Evolutionary conservation across 768 basidiomycete genomes (phyloP), one percentile per base, ranked within the genome.

Genomic region (Vararia minispora): DNA sequence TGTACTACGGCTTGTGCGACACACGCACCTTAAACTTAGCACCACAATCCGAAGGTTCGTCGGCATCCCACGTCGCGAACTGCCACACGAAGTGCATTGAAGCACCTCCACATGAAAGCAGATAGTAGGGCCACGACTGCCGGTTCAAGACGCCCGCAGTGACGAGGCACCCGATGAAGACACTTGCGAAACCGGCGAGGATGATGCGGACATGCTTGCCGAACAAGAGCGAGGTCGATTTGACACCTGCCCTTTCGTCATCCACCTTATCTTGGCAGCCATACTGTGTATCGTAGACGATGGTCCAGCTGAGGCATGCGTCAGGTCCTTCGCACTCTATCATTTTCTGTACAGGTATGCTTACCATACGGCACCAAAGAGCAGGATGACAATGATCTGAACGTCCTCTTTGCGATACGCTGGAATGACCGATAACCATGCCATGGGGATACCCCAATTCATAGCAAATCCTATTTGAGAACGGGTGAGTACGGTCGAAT

Each of bases 201-300:
- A 76, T 59, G 2, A 60, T 58, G 25, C 61, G 58, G 18, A 71
- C 61, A 22, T 58, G 50, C 11, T 54, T 49, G 14, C 68, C 72
- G 52, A 78, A 78, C n/a, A 76, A 63, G 11, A 78, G 55, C 0
- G 76, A 75, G 32, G 74, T 78, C 2, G 74, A 76, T 52, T 75
- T 74, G 35, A 79, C 70, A 26, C 72, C 72, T 12, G 66, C 75
- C 30, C 62, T 56, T 17, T 69, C 53, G 47, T 79, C 76, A 57
- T 78, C 77, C 21, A 56, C 53, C 43, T 71, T 72, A 52, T 78
- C 76, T 61, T 71, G 61, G 50, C 74, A 74, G 4, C 74, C 76
- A 48, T 79, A 79, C 43, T 76, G 73, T 1, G 74, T 74, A 51
- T 79, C 72, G 51, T 68, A 69, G 20, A 63, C 54, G 32, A 67